Base-by-base conservation (phyloP, 176 grass and related monocot genomes). In the Chloris gayana region DNA sequence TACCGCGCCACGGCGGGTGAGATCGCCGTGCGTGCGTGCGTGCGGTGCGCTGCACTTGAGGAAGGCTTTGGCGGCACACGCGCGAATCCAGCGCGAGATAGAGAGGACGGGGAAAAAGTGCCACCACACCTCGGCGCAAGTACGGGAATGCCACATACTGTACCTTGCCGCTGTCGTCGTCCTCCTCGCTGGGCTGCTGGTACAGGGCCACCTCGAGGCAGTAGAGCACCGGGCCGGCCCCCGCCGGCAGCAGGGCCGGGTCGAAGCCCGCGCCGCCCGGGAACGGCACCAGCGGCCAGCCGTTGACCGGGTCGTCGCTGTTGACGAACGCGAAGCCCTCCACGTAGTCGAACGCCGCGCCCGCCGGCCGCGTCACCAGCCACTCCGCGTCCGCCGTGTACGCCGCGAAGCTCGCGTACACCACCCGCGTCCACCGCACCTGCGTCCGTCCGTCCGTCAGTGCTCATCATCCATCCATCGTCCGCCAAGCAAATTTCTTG, bases 201-300 rank as follows among this genome's bases (percentile, higher is more conserved):
- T 99, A 82, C 73, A 96, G 76, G 26, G 82, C 92, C 45, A 96
- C 86, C 93, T 99, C 97, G 0, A 99, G 93, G 88, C 97, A 99
- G 84, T 99, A 99, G 72, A 99, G 87, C 4, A 99, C 85, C 38
- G 84, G 88, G 5, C 92, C 84, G 11, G 91, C 67, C 51, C 64
- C 86, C 61, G 67, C 82, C 22, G 91, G 91, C 45, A 99, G 86
- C 1, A 41, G 67, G 12, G 75, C 49, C 15, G 90, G 10, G 31
- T 99, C 87, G 81, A 99, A 93, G 72, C 57, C 39, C 2, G 86
- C 70, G 58, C 82, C 76, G 49, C 67, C 72, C 4, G 81, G 85
- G 74, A 99, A 54, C 2, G 91, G 88, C 73, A 99, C 97, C 9
- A 82, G 84, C 38, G 90, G 84, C 97, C 92, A 95, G 9, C 97